phyloP scores from a whole-genome alignment of 2,329 filamentous ascomycete genomes.

The Xenosphaeropsis pyriputrescens region DNA sequence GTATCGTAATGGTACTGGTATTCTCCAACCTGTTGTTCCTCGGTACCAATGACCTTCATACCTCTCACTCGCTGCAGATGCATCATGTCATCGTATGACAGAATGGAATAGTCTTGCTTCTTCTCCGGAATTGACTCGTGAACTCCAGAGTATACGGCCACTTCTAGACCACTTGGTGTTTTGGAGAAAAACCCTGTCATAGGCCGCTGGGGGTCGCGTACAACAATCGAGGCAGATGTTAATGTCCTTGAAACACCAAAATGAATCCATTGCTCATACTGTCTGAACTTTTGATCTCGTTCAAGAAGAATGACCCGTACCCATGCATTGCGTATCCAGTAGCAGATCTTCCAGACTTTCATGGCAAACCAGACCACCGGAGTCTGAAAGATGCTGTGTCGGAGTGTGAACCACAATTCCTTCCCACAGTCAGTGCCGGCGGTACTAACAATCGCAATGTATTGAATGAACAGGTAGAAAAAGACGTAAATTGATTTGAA shows the following conservation, averaged over 20 bases:
- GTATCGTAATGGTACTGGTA: not conserved
- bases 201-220: slow-evolving; percentile 1
- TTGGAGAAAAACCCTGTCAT: slow-evolving; percentile 3
- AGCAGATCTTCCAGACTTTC: slow-evolving; percentile 18
- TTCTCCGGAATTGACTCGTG: not conserved
- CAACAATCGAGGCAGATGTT: slow-evolving; percentile 2
- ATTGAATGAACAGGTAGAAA: slow-evolving; percentile 16
- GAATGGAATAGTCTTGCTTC: not conserved
- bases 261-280: slow-evolving; percentile 1
- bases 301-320: slow-evolving; percentile 6
- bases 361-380: slow-evolving; percentile 13
- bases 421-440: slow-evolving; percentile 21
- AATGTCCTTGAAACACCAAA: slow-evolving; percentile 2
- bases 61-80: not conserved
- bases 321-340: slow-evolving; percentile 17
- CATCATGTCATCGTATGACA: not conserved
- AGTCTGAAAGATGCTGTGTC: slow-evolving; percentile 13
- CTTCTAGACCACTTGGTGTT: not conserved
- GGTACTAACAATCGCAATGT: slow-evolving; percentile 19
- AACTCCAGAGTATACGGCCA: not conserved
- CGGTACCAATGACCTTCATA: not conserved
- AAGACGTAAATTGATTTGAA: slow-evolving; percentile 7
- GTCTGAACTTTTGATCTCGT: slow-evolving; percentile 5
- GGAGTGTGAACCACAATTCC: slow-evolving; percentile 20
- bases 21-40: not conserved